Conservation (phyloP, 371 early-diverging fungal genomes). For the Umbelopsis sp. region DNA sequence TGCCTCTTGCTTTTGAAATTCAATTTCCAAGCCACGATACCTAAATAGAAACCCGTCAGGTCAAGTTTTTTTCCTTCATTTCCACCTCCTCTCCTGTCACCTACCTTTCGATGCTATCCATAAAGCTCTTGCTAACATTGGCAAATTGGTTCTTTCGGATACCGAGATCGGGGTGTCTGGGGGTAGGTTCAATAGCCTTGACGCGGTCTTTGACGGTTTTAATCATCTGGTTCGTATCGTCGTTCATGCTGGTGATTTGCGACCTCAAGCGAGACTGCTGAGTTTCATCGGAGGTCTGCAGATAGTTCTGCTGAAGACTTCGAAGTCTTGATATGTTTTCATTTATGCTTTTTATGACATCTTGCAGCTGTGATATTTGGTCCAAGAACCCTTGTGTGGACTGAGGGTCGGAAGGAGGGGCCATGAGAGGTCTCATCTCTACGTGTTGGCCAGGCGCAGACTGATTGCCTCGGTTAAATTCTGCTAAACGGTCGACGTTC, state of each 20-base stretch:
- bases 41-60: neutral
- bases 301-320: constrained; percentile 36
- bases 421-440: constrained; percentile 54
- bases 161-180: constrained; percentile 45
- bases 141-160: constrained; percentile 53
- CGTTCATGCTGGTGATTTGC: constrained; percentile 31
- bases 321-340: constrained; percentile 40
- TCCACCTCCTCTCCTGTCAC: neutral
- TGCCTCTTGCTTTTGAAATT: constrained; percentile 50
- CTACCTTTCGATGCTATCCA: constrained; percentile 44
- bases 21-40: constrained; percentile 42
- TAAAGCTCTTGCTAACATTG: constrained; percentile 43
- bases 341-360: constrained; percentile 44
- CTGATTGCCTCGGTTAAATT: constrained; percentile 33
- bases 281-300: constrained; percentile 45
- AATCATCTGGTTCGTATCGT: constrained; percentile 44
- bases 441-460: constrained; percentile 22
- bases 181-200: constrained; percentile 49
- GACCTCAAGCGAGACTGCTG: constrained; percentile 35
- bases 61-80: no score
- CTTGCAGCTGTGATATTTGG: constrained; percentile 44
- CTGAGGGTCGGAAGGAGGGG: constrained; percentile 30
- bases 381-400: constrained; percentile 43
- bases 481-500: constrained; percentile 53
- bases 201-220: constrained; percentile 47